phyloP scores from a whole-genome alignment of 257 asterid genomes.

The Penstemon barbatus region DNA sequence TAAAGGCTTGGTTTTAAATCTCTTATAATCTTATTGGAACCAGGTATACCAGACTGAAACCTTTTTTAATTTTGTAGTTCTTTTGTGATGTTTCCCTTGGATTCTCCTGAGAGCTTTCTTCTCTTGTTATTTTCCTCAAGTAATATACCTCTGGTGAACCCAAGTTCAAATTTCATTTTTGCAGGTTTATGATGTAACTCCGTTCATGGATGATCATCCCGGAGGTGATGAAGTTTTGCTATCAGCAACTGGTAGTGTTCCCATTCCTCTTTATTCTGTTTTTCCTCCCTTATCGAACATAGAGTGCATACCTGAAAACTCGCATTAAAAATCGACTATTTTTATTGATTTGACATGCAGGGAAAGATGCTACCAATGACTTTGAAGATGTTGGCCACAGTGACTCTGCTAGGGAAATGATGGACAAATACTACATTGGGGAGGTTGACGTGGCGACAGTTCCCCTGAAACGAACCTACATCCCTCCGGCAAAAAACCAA shows the following conservation, averaged over 20 bases:
- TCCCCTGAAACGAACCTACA: constrained; percentile 57
- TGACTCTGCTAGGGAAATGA: constrained; percentile 65
- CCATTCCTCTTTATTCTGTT: constrained; percentile 1
- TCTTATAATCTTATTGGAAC: not conserved
- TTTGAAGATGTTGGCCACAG: constrained; percentile 88
- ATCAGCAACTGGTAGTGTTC: constrained; percentile 65
- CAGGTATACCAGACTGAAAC: not conserved
- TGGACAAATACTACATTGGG: constrained; percentile 71
- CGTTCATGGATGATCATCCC: constrained; percentile 95
- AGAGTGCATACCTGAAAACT: not conserved
- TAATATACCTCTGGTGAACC: not conserved
- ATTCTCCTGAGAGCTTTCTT: not conserved
- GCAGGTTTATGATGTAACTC: constrained; percentile 88
- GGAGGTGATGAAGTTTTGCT: constrained; percentile 94
- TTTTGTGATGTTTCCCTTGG: not conserved
- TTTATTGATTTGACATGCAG: constrained; percentile 36
- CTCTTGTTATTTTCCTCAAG: not conserved
- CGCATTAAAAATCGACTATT: not conserved
- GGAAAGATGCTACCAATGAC: constrained; percentile 83
- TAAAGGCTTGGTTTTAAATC: not conserved
- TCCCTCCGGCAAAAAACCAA: constrained; percentile 40
- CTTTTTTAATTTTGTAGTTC: not conserved
- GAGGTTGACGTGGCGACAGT: constrained; percentile 57
- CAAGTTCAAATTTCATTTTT: not conserved
- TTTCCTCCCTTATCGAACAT: not conserved